Evolutionary conservation across 192 early-diverging fungal species (phyloP), one percentile per base, ranked within the genome.

Genomic region (Chytriomyces sp.): DNA sequence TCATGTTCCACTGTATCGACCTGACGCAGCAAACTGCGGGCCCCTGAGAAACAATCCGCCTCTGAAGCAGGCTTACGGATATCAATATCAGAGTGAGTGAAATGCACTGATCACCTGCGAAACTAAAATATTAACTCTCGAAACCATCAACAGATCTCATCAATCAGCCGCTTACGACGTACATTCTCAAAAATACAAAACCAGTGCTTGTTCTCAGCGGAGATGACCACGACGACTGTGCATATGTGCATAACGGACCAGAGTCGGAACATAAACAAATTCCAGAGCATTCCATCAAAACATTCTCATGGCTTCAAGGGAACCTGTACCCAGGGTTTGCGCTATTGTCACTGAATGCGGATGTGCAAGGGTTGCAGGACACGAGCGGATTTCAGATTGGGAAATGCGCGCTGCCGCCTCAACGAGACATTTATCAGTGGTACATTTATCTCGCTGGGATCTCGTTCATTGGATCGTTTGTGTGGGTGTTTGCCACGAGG

Each of bases 211-310:
- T 96, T 3, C 92, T 97, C 61, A 94, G 92, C 75, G 97, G 95
- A 20, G 95, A 98, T 74, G 95, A 98, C 78, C 97, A 98, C 68
- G 97, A 98, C 75, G 92, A 91, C 70, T 98, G 97, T 67, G 75
- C 61, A 5, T 61, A 72, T 44, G 72, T 35, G 46, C 77, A 77
- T 68, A 62, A 13, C 35, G 8, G 11, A 20, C 7, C 59, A 9
- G 28, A 16, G 0, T 46, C 24, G 6, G 35, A 45, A 9, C 63
- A 50, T 7, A 18, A 10, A 18, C 20, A 11, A 28, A 8, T 28
- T n/a, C 59, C 77, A 9, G 24, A 86, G 78, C 83, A 86, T 57
- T 82, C 83, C n/a, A 69, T 88, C 9, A 80, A 81, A 0, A 88
- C 85, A 0, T 88, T 88, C 62, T 83, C 81, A 1, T 88, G 85